Percentiles rank a stretch among this genome's conserved stretches.
Evolutionary conservation across 805 yeast species (phyloP).

Genomic region (Wickerhamomyces ciferrii): DNA sequence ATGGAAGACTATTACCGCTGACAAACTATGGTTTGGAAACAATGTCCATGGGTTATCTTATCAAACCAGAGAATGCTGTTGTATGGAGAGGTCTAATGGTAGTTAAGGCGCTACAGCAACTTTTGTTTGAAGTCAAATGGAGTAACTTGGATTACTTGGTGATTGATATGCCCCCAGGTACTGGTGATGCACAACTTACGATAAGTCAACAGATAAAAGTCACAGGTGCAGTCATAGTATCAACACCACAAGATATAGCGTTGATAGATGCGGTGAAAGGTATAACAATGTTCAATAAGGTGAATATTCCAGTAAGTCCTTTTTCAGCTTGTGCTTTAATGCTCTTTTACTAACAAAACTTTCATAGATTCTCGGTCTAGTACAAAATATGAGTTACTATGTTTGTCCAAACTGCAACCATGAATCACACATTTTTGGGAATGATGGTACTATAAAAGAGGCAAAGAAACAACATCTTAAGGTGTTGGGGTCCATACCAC

Average conservation of each 20-base stretch:
- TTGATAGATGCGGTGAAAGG: constrained; percentile 78
- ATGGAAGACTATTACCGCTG: constrained; percentile 60
- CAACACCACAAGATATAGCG: constrained; percentile 86
- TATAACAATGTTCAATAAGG: constrained; percentile 69
- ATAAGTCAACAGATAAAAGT: constrained; percentile 73
- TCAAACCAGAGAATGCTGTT: constrained; percentile 59
- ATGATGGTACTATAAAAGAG: constrained; percentile 46
- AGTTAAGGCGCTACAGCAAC: constrained; percentile 80
- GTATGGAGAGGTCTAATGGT: constrained; percentile 89
- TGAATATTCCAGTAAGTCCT: constrained; percentile 45
- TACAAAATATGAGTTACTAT: constrained; percentile 78
- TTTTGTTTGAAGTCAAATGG: constrained; percentile 84
- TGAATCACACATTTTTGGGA: constrained; percentile 70
- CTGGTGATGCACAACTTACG: constrained; percentile 83
- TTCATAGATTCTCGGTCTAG: constrained; percentile 52
- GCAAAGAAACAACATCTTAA: constrained; percentile 41
- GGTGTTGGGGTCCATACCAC: constrained; percentile 63
- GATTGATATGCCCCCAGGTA: constrained; percentile 88
- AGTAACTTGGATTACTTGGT: constrained; percentile 58
- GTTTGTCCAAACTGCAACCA: constrained; percentile 74
- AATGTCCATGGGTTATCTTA: constrained; percentile 87
- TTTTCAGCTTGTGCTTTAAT: neutral
- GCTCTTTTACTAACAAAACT: neutral
- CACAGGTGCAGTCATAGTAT: constrained; percentile 77
- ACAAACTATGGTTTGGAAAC: constrained; percentile 71